Evolutionary conservation across 768 basidiomycete genomes (phyloP).

Genomic region (Hemileccinum rubropunctum): DNA sequence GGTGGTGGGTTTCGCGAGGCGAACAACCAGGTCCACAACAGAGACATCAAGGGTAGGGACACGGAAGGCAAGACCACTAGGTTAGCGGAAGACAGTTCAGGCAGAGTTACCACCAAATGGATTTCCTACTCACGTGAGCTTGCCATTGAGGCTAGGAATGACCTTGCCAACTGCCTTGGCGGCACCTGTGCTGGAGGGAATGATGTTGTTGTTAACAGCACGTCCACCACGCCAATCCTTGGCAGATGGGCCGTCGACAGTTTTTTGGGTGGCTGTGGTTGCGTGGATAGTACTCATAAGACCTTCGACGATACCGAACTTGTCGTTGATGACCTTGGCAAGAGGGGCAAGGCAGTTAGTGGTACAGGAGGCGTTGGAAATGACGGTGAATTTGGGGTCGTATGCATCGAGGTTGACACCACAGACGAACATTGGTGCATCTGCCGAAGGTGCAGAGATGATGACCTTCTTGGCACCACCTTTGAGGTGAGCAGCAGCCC

Average conservation of each 20-base stretch:
- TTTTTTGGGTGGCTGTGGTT: constrained; percentile 94
- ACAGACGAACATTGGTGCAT: constrained; percentile 92
- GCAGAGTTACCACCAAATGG: not conserved
- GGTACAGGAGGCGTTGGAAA: constrained; percentile 99
- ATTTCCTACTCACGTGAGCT: constrained; percentile 77
- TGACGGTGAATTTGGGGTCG: constrained; percentile 85
- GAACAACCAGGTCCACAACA: constrained; percentile 95
- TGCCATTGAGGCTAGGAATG: constrained; percentile 94
- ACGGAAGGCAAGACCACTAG: constrained; percentile 92
- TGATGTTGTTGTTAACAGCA: constrained; percentile 96
- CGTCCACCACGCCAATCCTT: constrained; percentile 99
- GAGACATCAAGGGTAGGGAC: constrained; percentile 96
- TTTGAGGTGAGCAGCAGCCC: constrained; percentile 90
- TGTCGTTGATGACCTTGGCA: constrained; percentile 97
- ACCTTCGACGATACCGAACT: constrained; percentile 93
- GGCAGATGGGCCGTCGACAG: constrained; percentile 89
- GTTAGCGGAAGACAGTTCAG: constrained; percentile 8
- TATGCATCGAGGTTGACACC: constrained; percentile 96
- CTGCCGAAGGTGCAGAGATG: constrained; percentile 98
- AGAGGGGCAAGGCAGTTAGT: constrained; percentile 99
- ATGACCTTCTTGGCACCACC: constrained; percentile 99
- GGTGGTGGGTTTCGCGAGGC: constrained; percentile 77
- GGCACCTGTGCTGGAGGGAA: constrained; percentile 97
- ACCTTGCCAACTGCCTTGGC: constrained; percentile 99
- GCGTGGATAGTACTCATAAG: constrained; percentile 99